A percentile compares a stretch with the other conserved stretches of the same genome.
phyloP scores from a whole-genome alignment of 2,329 filamentous ascomycete genomes.

The Trichoderma polysporum region DNA sequence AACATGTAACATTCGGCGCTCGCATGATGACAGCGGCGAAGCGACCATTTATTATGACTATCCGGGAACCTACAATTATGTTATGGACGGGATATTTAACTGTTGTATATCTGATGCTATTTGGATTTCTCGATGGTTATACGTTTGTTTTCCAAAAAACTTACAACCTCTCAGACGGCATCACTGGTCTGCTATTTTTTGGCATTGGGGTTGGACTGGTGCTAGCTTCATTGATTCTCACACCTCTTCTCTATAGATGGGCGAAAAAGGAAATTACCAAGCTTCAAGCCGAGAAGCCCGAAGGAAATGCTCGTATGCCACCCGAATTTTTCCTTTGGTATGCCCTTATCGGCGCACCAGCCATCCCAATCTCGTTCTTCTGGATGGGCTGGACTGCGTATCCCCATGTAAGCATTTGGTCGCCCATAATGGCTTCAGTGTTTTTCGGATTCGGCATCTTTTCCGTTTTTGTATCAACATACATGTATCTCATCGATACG shows the following conservation, averaged over 20 bases:
- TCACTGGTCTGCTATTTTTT: not conserved
- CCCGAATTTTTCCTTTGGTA: slow-evolving; percentile 16
- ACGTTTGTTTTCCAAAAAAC: slow-evolving; percentile 10
- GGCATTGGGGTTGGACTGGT: not conserved
- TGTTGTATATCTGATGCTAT: slow-evolving; percentile 6
- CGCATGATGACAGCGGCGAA: slow-evolving; percentile 1
- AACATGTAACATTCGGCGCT: not conserved
- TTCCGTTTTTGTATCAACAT: slow-evolving; percentile 9
- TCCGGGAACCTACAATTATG: slow-evolving; percentile 11
- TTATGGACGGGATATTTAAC: slow-evolving; percentile 7
- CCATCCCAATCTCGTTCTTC: slow-evolving; percentile 16
- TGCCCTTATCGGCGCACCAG: slow-evolving; percentile 10
- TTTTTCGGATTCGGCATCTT: slow-evolving; percentile 10
- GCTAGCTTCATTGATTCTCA: not conserved
- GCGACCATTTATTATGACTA: slow-evolving; percentile 5
- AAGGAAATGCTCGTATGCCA: not conserved
- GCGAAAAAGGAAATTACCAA: not conserved
- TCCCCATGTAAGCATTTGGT: slow-evolving; percentile 12
- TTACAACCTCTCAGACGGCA: slow-evolving; percentile 2
- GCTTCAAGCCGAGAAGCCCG: not conserved
- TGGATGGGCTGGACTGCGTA: slow-evolving; percentile 17
- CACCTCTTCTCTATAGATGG: not conserved
- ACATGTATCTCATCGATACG: slow-evolving; percentile 14
- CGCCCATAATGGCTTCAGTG: not conserved
- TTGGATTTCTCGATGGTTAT: slow-evolving; percentile 7